A percentile compares a stretch with the other conserved stretches of the same genome.
Conservation (phyloP, 148 eudicot species). For the Vaccinium vitisidaea region DNA sequence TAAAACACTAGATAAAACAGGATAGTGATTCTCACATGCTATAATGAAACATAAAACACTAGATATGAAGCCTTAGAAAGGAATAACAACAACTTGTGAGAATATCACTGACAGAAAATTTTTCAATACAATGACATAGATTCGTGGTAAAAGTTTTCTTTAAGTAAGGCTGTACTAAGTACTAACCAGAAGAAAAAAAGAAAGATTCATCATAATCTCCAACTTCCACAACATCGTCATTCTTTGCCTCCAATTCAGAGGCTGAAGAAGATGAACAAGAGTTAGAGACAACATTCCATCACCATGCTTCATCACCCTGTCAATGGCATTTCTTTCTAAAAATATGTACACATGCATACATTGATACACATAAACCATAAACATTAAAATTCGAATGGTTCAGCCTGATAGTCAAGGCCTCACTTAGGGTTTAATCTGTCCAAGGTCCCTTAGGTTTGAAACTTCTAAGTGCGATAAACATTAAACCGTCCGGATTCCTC, state of each 20-base stretch:
- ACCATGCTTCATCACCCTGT: constrained; percentile 43
- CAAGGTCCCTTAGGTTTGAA: neutral
- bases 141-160: neutral
- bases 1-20: too few species aligned
- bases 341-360: neutral
- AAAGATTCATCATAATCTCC: constrained; percentile 28
- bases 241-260: constrained; percentile 55
- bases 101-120: neutral
- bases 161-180: too few species aligned
- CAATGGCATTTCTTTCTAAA: neutral
- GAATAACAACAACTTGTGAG: neutral
- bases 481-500: too few species aligned
- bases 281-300: constrained; percentile 41
- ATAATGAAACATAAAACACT: too few species aligned
- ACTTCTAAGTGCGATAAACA: too few species aligned
- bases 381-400: neutral
- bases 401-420: too few species aligned
- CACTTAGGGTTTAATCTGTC: neutral
- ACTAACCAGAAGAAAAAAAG: constrained; percentile 60
- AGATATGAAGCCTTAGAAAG: neutral
- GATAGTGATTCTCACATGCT: neutral
- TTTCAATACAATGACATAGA: neutral
- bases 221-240: constrained; percentile 26
- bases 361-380: neutral
- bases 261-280: constrained; percentile 62